phyloP scores from a whole-genome alignment of 2,329 filamentous ascomycete genomes.

The Trichoderma semiorbis region DNA sequence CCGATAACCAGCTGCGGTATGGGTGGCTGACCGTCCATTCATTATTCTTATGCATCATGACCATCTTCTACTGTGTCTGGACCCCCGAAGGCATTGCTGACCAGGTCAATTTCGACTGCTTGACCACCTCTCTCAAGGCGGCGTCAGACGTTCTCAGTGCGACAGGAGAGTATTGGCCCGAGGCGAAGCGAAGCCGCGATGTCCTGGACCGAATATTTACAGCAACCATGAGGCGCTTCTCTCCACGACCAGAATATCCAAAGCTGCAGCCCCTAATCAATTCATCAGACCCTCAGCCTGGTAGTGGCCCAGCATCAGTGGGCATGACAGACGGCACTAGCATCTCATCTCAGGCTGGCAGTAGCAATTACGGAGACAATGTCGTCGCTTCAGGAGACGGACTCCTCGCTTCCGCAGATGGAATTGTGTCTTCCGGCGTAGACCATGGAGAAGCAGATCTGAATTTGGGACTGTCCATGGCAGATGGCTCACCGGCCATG shows the following conservation, averaged over 20 bases:
- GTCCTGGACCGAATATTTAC: constrained; percentile 33
- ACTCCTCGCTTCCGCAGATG: background rate
- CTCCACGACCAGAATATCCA: background rate
- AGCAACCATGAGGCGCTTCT: constrained; percentile 12
- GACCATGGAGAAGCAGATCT: background rate
- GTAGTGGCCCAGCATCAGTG: background rate
- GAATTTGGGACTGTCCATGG: background rate
- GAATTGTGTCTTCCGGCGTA: background rate
- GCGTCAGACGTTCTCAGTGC: constrained; percentile 48
- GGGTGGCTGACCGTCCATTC: constrained; percentile 49
- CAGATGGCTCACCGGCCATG: background rate
- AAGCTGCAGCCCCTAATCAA: background rate
- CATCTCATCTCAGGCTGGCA: background rate
- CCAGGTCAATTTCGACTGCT: constrained; percentile 6
- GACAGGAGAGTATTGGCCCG: constrained; percentile 50
- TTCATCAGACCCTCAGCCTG: background rate
- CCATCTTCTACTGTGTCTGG: constrained; percentile 50
- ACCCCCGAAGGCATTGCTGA: constrained; percentile 32
- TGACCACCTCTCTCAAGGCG: constrained; percentile 38
- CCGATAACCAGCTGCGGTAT: constrained; percentile 42
- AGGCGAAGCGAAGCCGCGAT: constrained; percentile 45
- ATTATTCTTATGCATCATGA: constrained; percentile 45
- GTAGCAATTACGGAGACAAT: background rate
- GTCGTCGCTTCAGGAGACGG: background rate
- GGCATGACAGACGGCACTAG: background rate